These are phyloP conservation scores for Endotrypanum monterogeii DNA, from an alignment of 208 protist genomes.

Conservation along the genomic window DNA sequence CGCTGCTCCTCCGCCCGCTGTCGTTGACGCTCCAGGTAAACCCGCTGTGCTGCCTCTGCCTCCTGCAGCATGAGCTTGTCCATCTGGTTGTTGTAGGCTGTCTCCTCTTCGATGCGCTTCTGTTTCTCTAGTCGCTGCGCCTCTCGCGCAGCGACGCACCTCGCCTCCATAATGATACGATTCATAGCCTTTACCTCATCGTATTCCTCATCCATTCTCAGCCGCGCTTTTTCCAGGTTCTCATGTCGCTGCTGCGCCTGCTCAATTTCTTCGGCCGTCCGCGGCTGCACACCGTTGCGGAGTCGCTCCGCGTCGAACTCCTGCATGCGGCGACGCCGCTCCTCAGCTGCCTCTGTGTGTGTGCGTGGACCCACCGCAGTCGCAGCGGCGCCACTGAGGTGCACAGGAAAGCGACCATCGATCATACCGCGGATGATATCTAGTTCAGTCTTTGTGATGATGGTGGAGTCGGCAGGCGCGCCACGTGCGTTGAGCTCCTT, in stretches of 20 bases:
- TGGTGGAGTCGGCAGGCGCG: conserved; percentile 73
- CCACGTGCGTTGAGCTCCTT: conserved; percentile 76
- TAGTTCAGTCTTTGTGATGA: conserved; percentile 84
- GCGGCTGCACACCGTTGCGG: conserved; percentile 38
- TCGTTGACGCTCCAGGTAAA: conserved; percentile 92
- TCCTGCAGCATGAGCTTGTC: conserved; percentile 88
- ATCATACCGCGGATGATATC: conserved; percentile 79
- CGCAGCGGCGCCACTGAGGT: conserved; percentile 6
- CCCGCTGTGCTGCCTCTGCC: conserved; percentile 77
- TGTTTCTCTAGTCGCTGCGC: conserved; percentile 88
- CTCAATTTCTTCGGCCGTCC: conserved; percentile 84
- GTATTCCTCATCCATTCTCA: conserved; percentile 84
- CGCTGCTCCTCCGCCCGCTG: conserved; percentile 80
- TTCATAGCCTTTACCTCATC: conserved; percentile 96
- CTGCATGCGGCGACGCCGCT: conserved; percentile 78
- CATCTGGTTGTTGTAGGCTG: conserved; percentile 70
- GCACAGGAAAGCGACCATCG: conserved; percentile 35
- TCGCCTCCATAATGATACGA: conserved; percentile 87
- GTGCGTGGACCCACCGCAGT: conserved; percentile 9
- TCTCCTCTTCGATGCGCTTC: conserved; percentile 55
- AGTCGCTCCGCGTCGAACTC: conserved; percentile 75
- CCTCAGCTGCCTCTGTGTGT: conserved; percentile 48
- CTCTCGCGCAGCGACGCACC: conserved; percentile 91
- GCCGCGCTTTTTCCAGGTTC: conserved; percentile 75
- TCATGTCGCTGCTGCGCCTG: conserved; percentile 66